These are phyloP conservation scores for Cymbopogon citratus DNA, from an alignment of 176 grass and related monocot genomes.

Conservation along the genomic window DNA sequence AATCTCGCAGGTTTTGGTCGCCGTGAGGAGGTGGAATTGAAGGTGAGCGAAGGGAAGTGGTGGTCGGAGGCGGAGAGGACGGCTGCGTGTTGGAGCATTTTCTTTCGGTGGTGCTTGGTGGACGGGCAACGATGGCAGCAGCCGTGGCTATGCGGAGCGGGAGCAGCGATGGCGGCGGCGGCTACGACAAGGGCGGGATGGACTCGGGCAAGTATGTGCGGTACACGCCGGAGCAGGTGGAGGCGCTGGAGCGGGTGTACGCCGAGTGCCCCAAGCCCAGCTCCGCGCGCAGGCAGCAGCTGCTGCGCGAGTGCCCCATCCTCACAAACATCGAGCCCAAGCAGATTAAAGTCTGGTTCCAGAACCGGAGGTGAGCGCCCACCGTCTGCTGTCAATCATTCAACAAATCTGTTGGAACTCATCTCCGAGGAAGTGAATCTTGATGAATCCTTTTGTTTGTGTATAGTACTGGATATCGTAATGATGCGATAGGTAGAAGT, in stretches of 20 bases:
- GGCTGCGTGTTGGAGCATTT: neutral
- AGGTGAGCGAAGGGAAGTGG: conserved; percentile 16
- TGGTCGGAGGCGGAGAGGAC: conserved; percentile 6
- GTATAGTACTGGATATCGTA: neutral
- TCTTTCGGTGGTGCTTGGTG: neutral
- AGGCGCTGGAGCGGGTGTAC: conserved; percentile 92
- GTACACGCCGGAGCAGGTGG: conserved; percentile 99
- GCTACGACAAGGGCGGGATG: conserved; percentile 53
- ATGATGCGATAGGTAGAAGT: neutral
- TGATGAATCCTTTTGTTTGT: neutral
- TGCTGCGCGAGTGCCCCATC: conserved; percentile 84
- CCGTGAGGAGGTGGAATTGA: neutral
- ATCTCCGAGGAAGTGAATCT: neutral
- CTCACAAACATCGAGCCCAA: conserved; percentile 90
- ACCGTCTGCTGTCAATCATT: neutral
- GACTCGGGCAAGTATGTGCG: conserved; percentile 92
- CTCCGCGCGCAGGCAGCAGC: conserved; percentile 85
- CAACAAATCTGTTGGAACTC: neutral
- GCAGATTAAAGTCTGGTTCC: conserved; percentile 99
- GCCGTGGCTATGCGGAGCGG: conserved; percentile 63
- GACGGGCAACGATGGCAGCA: conserved; percentile 53
- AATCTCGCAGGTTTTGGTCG: conserved; percentile 31
- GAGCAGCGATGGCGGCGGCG: conserved; percentile 50
- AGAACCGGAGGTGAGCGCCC: conserved; percentile 76
- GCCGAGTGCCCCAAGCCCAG: conserved; percentile 92